phyloP scores from a whole-genome alignment of 495 filamentous ascomycete genomes.

The Evernia prunastri region DNA sequence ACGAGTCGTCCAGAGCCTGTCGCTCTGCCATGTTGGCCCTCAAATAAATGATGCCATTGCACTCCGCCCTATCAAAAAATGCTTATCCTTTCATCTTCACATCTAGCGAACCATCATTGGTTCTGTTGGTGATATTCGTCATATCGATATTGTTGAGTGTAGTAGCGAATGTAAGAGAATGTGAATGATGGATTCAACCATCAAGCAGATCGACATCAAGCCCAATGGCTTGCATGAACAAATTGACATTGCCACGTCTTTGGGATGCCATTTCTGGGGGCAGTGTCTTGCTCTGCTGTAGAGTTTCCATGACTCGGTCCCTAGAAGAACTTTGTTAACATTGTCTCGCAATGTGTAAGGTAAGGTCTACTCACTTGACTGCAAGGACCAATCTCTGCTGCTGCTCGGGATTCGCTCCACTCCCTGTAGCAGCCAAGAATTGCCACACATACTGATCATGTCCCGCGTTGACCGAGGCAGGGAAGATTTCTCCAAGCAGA shows the following conservation, averaged over 20 bases:
- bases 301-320: slow-evolving; percentile 96
- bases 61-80: neutral
- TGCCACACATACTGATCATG: slow-evolving; percentile 97
- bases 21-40: neutral
- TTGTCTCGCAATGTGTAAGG: slow-evolving; percentile 20
- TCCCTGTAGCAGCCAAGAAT: slow-evolving; percentile 88
- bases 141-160: neutral
- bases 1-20: neutral
- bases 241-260: slow-evolving; percentile 83
- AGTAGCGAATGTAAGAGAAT: neutral
- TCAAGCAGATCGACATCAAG: slow-evolving; percentile 86
- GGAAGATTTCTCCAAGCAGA: slow-evolving; percentile 76
- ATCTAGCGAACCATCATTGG: neutral
- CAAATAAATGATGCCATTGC: neutral
- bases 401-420: slow-evolving; percentile 84
- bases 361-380: slow-evolving; percentile 63
- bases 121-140: neutral
- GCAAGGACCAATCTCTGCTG: slow-evolving; percentile 90
- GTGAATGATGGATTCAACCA: slow-evolving; percentile 43
- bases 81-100: neutral
- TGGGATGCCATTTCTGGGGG: slow-evolving; percentile 75
- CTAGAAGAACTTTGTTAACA: slow-evolving; percentile 31
- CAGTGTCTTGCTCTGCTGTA: slow-evolving; percentile 76
- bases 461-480: slow-evolving; percentile 68
- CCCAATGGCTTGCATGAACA: slow-evolving; percentile 97